Conservation (phyloP, 2,329 filamentous ascomycete species). For the Fusarium goolgardi region DNA sequence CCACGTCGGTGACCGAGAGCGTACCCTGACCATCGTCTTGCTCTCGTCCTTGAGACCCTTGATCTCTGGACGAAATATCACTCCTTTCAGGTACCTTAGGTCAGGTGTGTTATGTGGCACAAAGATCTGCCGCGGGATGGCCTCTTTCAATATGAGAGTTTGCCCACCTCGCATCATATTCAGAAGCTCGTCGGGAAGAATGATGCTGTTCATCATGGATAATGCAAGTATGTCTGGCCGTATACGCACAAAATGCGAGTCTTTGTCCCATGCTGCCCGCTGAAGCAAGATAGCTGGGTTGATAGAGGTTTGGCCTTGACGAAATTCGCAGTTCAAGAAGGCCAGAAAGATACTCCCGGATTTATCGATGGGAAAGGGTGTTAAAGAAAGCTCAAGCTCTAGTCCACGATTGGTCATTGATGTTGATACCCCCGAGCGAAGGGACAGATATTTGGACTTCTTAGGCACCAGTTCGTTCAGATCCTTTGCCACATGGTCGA, state of each 20-base stretch:
- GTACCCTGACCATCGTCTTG: constrained; percentile 28
- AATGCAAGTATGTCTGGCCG: constrained; percentile 43
- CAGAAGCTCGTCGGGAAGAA: constrained; percentile 43
- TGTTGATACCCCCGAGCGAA: constrained; percentile 37
- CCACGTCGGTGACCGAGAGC: constrained; percentile 47
- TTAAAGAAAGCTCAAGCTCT: constrained; percentile 45
- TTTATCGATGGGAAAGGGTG: constrained; percentile 44
- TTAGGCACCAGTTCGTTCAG: constrained; percentile 34
- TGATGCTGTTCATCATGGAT: constrained; percentile 46
- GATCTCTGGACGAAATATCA: constrained; percentile 44
- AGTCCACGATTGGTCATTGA: constrained; percentile 44
- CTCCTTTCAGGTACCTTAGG: constrained; percentile 40
- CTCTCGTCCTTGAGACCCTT: constrained; percentile 9
- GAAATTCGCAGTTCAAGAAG: constrained; percentile 47
- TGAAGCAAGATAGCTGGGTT: constrained; percentile 48
- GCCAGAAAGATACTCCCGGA: constrained; percentile 47
- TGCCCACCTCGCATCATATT: constrained; percentile 25
- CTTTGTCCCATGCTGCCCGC: constrained; percentile 46
- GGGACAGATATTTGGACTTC: constrained; percentile 43
- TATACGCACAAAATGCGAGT: constrained; percentile 46
- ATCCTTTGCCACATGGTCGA: constrained; percentile 32
- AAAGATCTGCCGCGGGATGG: constrained; percentile 42
- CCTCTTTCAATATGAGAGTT: constrained; percentile 25
- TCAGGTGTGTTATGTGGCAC: constrained; percentile 38
- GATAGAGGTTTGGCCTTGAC: constrained; percentile 39